Base-by-base conservation (phyloP, 192 early-diverging fungal genomes). In the Mortierella alpina region DNA sequence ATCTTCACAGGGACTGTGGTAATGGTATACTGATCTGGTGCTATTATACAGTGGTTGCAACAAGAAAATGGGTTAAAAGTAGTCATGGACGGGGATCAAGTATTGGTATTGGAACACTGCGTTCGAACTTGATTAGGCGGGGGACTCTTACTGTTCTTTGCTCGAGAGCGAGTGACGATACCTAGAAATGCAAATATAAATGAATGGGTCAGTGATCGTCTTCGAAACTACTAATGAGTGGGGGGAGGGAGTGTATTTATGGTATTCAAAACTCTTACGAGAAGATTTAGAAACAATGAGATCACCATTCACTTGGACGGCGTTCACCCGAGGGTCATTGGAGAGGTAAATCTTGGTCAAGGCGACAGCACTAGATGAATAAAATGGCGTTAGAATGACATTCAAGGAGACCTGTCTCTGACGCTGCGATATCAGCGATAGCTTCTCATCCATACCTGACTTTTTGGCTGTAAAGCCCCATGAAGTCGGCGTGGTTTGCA, bases 1-100 rank as follows among this genome's bases (percentile, higher is more conserved):
- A 95, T 95, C 84, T 97, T 98, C 70, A 88, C 90, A 8, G 92
- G 83, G 44, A 95, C 92, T 18, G 95, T 92, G 20, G 96, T 88
- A 31, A 84, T 83, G 5, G 91, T 92, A 82, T 90, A 96, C 57
- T 94, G 90, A 45, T 95, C 94, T 22, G 96, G 92, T 45, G 86
- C 92, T 93, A 82, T 39, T 10, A 22, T 10, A 51, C 6, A 63
- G 17, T 31, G 1, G 18, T 1, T 2, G 13, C 40, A 53, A 57
- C 17, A 51, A 75, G 11, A 68, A 17, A 66, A 67, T 0, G 4
- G 11, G 20, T 23, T 6, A 40, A 9, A 41, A 1, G 10, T 2
- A 7, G 57, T 59, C 14, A 5, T 8, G 2, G 41, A 31, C 9
- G 15, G 46, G n/a, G 7, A 62, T 18, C 15, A 10, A 7, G 48